Evolutionary conservation across 805 yeast species (phyloP).

Genomic region (Ogataea zsoltii): DNA sequence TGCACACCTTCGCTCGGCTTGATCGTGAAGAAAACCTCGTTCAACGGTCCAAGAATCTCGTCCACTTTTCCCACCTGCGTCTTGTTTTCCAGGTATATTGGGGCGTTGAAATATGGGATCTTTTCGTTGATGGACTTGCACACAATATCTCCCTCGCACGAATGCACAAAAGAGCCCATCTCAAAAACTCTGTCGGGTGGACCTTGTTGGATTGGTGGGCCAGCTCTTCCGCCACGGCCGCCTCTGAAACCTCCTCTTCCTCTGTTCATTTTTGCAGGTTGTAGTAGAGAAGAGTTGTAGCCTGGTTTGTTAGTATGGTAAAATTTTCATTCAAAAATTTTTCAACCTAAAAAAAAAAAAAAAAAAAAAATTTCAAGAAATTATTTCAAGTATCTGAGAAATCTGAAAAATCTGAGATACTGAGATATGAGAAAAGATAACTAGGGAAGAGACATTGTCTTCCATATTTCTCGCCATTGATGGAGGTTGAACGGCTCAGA

Average conservation of each 20-base stretch:
- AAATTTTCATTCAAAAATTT: constrained; percentile 13
- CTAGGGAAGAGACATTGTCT: neutral
- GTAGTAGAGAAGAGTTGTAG: neutral
- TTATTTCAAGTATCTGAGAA: constrained; percentile 2
- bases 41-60: constrained; percentile 95
- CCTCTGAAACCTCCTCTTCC: constrained; percentile 64
- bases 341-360: constrained; percentile 3
- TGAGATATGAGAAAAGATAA: neutral
- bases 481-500: constrained; percentile 1
- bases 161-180: constrained; percentile 89
- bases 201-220: constrained; percentile 78
- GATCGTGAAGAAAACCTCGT: constrained; percentile 96
- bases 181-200: constrained; percentile 95
- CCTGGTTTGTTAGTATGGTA: constrained; percentile 2
- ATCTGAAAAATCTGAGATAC: neutral
- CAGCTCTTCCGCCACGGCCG: constrained; percentile 70
- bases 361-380: constrained; percentile 1
- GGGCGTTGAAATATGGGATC: constrained; percentile 98
- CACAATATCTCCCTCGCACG: constrained; percentile 96
- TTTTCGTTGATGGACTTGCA: constrained; percentile 93
- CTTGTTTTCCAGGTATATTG: constrained; percentile 94
- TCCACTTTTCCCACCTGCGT: constrained; percentile 96
- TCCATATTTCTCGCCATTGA: neutral
- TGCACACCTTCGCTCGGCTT: constrained; percentile 96
- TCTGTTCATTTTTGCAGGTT: constrained; percentile 52